phyloP scores from a whole-genome alignment of 1,284 basidiomycete genomes.

The Malassezia nana region DNA sequence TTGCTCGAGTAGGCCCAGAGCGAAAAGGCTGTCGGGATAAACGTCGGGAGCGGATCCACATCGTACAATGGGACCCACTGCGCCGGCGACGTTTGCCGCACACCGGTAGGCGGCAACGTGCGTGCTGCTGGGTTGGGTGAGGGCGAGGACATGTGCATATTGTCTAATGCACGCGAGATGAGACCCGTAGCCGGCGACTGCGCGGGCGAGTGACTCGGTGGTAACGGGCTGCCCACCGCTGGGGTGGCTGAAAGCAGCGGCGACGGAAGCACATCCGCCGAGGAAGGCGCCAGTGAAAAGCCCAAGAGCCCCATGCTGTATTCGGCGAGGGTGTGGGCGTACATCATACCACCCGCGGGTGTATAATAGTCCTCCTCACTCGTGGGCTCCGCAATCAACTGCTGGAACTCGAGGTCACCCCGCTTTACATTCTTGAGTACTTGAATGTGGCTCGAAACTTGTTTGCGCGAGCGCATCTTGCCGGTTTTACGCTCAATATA shows the following conservation, averaged over 20 bases:
- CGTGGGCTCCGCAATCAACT: conserved; percentile 44
- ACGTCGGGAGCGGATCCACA: background rate
- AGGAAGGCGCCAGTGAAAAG: conserved; percentile 7
- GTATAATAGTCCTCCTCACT: conserved; percentile 47
- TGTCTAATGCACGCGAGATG: conserved; percentile 37
- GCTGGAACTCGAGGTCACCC: conserved; percentile 47
- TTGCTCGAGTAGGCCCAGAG: conserved; percentile 43
- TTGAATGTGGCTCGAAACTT: conserved; percentile 49
- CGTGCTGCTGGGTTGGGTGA: conserved; percentile 1
- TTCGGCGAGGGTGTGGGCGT: conserved; percentile 41
- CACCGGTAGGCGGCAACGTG: background rate
- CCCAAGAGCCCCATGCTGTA: conserved; percentile 44
- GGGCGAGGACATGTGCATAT: conserved; percentile 30
- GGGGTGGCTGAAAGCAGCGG: conserved; percentile 18
- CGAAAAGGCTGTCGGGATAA: conserved; percentile 43
- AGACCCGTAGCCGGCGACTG: conserved; percentile 30
- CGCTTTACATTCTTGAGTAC: conserved; percentile 48
- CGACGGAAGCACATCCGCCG: background rate
- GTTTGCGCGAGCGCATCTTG: conserved; percentile 44
- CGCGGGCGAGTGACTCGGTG: conserved; percentile 16
- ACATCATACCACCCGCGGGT: conserved; percentile 48
- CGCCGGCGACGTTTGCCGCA: background rate
- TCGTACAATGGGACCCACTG: background rate
- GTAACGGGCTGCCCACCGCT: conserved; percentile 18
- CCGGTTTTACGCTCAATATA: conserved; percentile 52